Evolutionary conservation across 176 grass and related monocot species (phyloP), one percentile per base, ranked within the genome.

Genomic region (Oryza australiensis): DNA sequence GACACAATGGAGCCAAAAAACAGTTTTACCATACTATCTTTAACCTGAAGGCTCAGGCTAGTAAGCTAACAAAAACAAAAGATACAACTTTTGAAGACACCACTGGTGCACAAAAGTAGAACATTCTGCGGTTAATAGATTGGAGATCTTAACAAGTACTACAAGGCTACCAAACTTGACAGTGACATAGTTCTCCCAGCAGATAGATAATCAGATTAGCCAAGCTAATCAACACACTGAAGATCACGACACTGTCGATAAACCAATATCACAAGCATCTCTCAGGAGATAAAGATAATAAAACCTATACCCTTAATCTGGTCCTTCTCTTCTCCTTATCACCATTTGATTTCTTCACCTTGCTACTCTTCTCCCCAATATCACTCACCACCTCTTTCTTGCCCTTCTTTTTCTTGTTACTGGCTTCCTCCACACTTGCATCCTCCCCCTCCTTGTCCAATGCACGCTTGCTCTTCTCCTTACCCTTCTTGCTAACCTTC

Each of bases 311-410:
- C 68, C 27, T 85, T 28, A 76, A 78, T 46, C 68, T 85, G 73
- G 32, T 75, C 69, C 62, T 86, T 38, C 49, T 88, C 82, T 94
- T 88, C 70, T 48, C 35, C 79, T 87, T 86, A 20, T 75, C 46
- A 3, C 53, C 72, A 43, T 27, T 83, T 2, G 20, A 48, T 62
- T 87, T 90, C 73, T 83, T 79, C 3, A 55, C 71, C 28, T 73
- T 82, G 70, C 48, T 86, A 5, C 15, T 70, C 13, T 69, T 90
- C 73, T 86, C 66, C 72, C 41, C 23, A 9, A 18, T 60, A 63
- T 41, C 53, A 79, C 32, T 68, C 49, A 62, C n/a, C 64, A 15
- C 74, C 79, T 79, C 23, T 55, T 79, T 87, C 77, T 59, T 90
- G 7, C 30, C 64, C 64, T 84, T 86, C 57, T 83, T 82, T 53